A percentile compares a stretch with the other conserved stretches of the same genome.
phyloP scores from a whole-genome alignment of 257 asterid genomes.

The Rhazya stricta region DNA sequence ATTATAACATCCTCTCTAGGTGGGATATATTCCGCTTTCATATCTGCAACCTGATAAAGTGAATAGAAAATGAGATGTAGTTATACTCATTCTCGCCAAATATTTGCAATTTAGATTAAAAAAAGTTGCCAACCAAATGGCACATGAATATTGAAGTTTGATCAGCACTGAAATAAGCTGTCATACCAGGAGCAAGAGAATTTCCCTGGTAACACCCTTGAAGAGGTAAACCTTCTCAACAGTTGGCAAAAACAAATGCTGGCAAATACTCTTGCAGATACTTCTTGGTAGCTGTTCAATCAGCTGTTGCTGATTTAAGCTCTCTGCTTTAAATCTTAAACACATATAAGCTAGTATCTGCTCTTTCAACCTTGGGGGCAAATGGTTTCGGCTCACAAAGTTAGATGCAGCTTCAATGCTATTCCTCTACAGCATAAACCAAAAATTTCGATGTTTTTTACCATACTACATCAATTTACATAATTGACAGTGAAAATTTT shows the following conservation, averaged over 20 bases:
- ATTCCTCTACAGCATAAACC: conserved; percentile 45
- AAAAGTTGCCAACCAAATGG: background rate
- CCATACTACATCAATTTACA: background rate
- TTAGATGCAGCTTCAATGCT: conserved; percentile 84
- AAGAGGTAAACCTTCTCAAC: conserved; percentile 73
- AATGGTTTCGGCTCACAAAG: conserved; percentile 62
- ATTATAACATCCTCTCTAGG: conserved; percentile 89
- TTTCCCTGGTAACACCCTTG: conserved; percentile 62
- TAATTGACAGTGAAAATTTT: background rate
- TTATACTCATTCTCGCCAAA: background rate
- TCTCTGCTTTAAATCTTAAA: conserved; percentile 78
- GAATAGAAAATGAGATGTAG: background rate
- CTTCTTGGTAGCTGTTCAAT: conserved; percentile 84
- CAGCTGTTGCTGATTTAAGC: conserved; percentile 75
- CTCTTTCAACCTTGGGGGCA: conserved; percentile 75
- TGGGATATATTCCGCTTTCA: conserved; percentile 83
- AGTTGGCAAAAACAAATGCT: conserved; percentile 71
- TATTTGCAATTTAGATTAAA: background rate
- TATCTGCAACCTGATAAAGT: conserved; percentile 62
- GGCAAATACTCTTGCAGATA: conserved; percentile 65
- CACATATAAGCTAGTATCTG: conserved; percentile 91
- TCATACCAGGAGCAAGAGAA: conserved; percentile 55
- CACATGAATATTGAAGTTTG: background rate
- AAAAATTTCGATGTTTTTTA: background rate
- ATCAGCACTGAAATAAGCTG: background rate